Conservation (phyloP, 1,139 yeast species). For the Saccharomycopsis hybrid region DNA sequence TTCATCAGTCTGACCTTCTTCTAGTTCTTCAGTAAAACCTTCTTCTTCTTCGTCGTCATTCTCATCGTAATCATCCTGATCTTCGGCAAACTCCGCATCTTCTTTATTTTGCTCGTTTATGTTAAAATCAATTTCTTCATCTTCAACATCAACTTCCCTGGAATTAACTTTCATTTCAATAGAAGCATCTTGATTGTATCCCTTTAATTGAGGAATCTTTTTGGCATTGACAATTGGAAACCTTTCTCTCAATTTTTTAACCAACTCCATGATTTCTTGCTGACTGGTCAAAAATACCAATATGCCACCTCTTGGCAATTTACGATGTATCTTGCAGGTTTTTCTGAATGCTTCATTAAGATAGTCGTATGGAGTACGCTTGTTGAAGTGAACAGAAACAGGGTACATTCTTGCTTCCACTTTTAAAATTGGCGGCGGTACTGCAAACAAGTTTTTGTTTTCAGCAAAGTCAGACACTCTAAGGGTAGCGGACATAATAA, state of each 20-base stretch:
- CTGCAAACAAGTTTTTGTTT: slow-evolving; percentile 59
- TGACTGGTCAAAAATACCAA: slow-evolving; percentile 91
- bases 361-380: slow-evolving; percentile 70
- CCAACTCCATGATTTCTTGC: slow-evolving; percentile 77
- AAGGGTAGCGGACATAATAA: slow-evolving; percentile 93
- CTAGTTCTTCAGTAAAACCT: slow-evolving; percentile 81
- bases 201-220: slow-evolving; percentile 23
- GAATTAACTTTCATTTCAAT: slow-evolving; percentile 48
- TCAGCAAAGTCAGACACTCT: slow-evolving; percentile 91
- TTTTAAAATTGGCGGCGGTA: slow-evolving; percentile 81
- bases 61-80: slow-evolving; percentile 37
- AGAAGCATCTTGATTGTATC: slow-evolving; percentile 32
- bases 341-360: slow-evolving; percentile 83
- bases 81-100: slow-evolving; percentile 27
- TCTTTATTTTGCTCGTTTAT: slow-evolving; percentile 20
- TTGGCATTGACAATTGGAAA: slow-evolving; percentile 51
- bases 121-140: slow-evolving; percentile 73
- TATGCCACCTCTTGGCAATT: slow-evolving; percentile 91
- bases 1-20: slow-evolving; percentile 65
- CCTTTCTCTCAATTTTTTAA: slow-evolving; percentile 57
- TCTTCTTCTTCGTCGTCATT: slow-evolving; percentile 66
- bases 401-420: slow-evolving; percentile 97
- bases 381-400: slow-evolving; percentile 85
- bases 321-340: slow-evolving; percentile 77
- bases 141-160: slow-evolving; percentile 65